Base-by-base conservation (phyloP, 805 yeast species). In the Blastobotrys mokoenaii region DNA sequence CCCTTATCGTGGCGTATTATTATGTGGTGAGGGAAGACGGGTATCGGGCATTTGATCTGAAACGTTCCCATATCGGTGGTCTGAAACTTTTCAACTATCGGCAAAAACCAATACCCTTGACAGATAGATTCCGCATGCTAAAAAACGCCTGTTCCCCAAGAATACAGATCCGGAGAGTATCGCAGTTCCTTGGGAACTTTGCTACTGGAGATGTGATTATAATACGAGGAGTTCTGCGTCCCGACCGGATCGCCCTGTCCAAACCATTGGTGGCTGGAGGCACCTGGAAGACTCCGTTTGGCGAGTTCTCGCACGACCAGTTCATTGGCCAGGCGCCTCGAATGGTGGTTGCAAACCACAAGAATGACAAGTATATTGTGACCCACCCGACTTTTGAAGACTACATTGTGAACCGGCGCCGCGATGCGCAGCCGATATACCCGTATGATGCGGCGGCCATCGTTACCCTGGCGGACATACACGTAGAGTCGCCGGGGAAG, bases 371-470 rank as follows among this genome's bases (percentile, higher is more conserved):
- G 38, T 70, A 63, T 48, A 59, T 68, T 7, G 60, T 64, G 6
- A 59, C 66, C 1, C 56, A 58, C 7, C 74, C 76, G 2, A 64
- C 73, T 0, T 56, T 72, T n/a, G 78, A 73, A 41, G 77, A 74
- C 44, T 74, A 69, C 50, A 59, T 74, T 29, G 64, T 59, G 27
- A 44, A 69, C 27, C 55, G 66, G 5, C 55, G 55, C 27, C 60
- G 79, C 41, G 69, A 63, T 34, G 79, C 77, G 0, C 76, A 71
- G 49, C 79, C 79, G 1, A 73, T 74, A 8, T 74, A 74, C 48
- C 64, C 77, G 3, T 57, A 64, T 35, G 79, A 74, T 55, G 77
- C 79, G 1, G 62, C 69, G 1, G 64, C 72, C 2, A 71, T 74
- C 29, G 77, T 70, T 1, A 55, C 64, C 4, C 47, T 74, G 30